Percentiles rank a stretch among this genome's conserved stretches.
These are phyloP conservation scores for Fagopyrum tataricum DNA, from an alignment of 148 eudicot species.

Conservation along the genomic window DNA sequence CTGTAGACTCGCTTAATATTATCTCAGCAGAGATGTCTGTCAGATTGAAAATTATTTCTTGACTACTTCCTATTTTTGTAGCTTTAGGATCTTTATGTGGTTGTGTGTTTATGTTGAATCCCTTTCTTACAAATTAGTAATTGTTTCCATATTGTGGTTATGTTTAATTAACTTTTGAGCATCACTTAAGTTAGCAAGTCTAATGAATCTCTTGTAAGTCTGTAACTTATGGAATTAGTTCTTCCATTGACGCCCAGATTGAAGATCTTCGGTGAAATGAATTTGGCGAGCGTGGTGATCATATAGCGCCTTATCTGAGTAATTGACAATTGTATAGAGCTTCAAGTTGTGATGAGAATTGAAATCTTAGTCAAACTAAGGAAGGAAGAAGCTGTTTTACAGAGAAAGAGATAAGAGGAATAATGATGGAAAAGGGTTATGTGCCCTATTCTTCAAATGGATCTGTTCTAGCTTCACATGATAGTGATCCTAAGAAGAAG, in stretches of 20 bases:
- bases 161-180: not conserved
- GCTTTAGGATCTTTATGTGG: not conserved
- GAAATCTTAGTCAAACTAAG: constrained; percentile 23
- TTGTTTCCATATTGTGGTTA: not conserved
- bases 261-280: constrained; percentile 79
- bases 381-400: constrained; percentile 22
- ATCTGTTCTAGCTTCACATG: constrained; percentile 31
- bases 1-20: not conserved
- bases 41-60: not conserved
- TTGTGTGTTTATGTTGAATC: not conserved
- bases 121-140: not conserved
- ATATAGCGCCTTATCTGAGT: constrained; percentile 59
- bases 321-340: constrained; percentile 19
- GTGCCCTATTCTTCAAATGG: constrained; percentile 32
- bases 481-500: constrained; percentile 28
- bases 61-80: not conserved
- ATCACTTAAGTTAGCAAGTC: not conserved
- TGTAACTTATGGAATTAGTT: not conserved
- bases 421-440: constrained; percentile 43
- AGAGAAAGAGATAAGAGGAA: constrained; percentile 27
- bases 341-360: constrained; percentile 27
- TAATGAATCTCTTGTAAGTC: not conserved
- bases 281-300: constrained; percentile 57
- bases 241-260: constrained; percentile 41
- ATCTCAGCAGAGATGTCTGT: constrained; percentile 1